Base-by-base conservation (phyloP, 2,329 filamentous ascomycete species). In the Sarocladium kiliense region DNA sequence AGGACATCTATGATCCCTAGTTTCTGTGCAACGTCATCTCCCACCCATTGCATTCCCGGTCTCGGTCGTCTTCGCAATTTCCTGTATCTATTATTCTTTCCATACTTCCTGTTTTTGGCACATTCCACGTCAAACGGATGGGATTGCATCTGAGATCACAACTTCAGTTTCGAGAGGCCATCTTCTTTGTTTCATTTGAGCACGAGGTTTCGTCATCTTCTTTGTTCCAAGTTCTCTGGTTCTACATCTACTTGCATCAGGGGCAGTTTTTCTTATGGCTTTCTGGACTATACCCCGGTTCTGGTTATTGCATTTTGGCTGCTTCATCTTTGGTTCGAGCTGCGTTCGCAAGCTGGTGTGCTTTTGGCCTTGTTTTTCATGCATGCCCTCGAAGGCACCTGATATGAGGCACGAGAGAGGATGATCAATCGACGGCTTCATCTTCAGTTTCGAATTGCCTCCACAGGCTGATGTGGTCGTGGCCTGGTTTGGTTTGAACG, bases 221-320 rank as follows among this genome's bases (percentile, higher is more conserved):
- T 39, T 16, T 16, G 16, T 9, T n/a, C 16, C n/a, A 5, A 16
- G 12, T 39, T 19, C n/a, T n/a, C 9, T 19, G 5, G 36, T 9
- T 16, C 30, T 32, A 39, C 36, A 19, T 5, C 12, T 19, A n/a
- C 36, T 27, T 47, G 25, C 44, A 30, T 47, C 25, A 47, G 44
- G 44, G 44, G 44, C 23, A n/a, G 44, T 30, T 47, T 23, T 27
- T 47, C 23, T 47, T 47, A 47, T 47, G 44, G 23, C 23, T 47
- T 47, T 39, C 30, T 47, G 44, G 44, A 47, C 44, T 47, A 47
- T 47, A 47, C 44, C 44, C 44, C 44, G 25, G 44, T 47, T 47
- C 44, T 47, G 44, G 44, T 47, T 47, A 47, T n/a, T 47, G 23
- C 44, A n/a, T 47, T 27, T 18, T 47, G 44, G 25, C 25, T 47